Percentiles rank a stretch among this genome's conserved stretches.
Evolutionary conservation across 148 eudicot species (phyloP).

Genomic region (Nepenthes mirabilis): DNA sequence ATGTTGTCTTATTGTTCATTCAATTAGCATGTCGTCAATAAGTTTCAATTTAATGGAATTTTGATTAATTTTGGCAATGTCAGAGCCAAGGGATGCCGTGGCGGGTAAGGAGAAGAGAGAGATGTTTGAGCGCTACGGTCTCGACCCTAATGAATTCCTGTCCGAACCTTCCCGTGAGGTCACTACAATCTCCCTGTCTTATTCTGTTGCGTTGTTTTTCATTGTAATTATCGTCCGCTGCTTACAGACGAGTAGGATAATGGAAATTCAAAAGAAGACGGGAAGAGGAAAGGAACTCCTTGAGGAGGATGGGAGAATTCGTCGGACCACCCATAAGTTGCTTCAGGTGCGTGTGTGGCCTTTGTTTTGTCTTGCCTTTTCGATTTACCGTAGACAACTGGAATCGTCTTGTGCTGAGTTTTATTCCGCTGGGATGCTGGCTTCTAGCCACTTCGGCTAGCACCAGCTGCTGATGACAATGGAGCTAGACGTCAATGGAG

Average conservation of each 20-base stretch:
- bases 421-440: no score
- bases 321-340: constrained; percentile 68
- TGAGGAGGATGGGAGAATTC: constrained; percentile 28
- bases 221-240: not conserved
- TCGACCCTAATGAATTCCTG: constrained; percentile 54
- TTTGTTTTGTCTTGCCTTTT: constrained; percentile 3
- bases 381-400: no score
- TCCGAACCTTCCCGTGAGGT: constrained; percentile 60
- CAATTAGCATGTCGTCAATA: not conserved
- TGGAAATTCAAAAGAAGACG: constrained; percentile 22
- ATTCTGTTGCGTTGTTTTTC: not conserved
- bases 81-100: constrained; percentile 32
- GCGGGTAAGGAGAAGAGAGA: constrained; percentile 30
- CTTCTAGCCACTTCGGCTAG: no score
- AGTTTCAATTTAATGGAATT: not conserved
- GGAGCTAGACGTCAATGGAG: no score
- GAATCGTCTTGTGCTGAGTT: no score
- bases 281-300: constrained; percentile 24
- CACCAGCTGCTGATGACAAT: no score
- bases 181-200: constrained; percentile 1
- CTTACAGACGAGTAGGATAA: constrained; percentile 39
- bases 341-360: constrained; percentile 41
- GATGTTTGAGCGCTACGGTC: constrained; percentile 55
- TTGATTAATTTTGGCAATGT: not conserved
- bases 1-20: not conserved